phyloP scores from a whole-genome alignment of 2,329 filamentous ascomycete genomes.

The Lachnellula arida region DNA sequence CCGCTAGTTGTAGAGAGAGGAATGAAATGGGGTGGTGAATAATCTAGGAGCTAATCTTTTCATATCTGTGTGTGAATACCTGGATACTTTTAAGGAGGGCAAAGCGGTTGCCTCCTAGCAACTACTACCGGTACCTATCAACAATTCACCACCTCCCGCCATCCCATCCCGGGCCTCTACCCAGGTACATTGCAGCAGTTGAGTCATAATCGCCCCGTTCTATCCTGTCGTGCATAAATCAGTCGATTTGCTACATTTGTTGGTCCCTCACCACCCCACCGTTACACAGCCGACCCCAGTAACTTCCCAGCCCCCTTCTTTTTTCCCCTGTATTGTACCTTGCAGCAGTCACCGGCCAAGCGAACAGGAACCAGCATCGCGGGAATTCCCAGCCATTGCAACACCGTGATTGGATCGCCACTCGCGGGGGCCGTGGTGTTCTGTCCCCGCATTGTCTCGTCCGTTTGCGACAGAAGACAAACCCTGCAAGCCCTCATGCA shows the following conservation, averaged over 20 bases:
- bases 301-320: slow-evolving; percentile 6
- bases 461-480: neutral
- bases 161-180: neutral
- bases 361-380: slow-evolving; percentile 2
- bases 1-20: neutral
- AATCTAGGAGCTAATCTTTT: neutral
- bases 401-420: neutral
- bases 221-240: slow-evolving; percentile 11
- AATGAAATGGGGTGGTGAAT: neutral
- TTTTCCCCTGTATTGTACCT: slow-evolving; percentile 1
- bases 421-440: neutral
- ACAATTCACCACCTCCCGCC: neutral
- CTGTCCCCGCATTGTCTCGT: neutral
- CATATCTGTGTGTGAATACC: neutral
- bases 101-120: slow-evolving; percentile 7
- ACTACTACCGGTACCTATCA: slow-evolving; percentile 3
- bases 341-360: slow-evolving; percentile 5
- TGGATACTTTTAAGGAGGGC: neutral
- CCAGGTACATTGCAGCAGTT: neutral
- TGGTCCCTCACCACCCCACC: neutral
- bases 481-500: slow-evolving; percentile 15
- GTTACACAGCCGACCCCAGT: slow-evolving; percentile 1
- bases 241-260: slow-evolving; percentile 6
- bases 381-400: neutral
- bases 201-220: slow-evolving; percentile 9